A percentile compares a stretch with the other conserved stretches of the same genome.
These are phyloP conservation scores for Trametes maxima DNA, from an alignment of 768 basidiomycete genomes.

Conservation along the genomic window DNA sequence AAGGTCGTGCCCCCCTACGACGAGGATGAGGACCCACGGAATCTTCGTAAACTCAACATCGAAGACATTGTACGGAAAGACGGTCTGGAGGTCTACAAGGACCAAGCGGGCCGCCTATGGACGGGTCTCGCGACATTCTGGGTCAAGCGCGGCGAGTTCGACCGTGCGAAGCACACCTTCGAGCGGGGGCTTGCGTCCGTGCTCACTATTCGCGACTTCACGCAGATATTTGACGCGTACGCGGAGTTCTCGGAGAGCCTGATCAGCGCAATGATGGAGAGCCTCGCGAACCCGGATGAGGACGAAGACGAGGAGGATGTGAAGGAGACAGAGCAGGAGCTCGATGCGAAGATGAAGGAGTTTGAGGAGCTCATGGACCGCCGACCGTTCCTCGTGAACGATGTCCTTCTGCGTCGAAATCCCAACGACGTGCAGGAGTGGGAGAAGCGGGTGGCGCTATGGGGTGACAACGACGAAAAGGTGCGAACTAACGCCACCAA, in stretches of 20 bases:
- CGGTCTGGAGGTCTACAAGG: conserved; percentile 88
- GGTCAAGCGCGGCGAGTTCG: conserved; percentile 97
- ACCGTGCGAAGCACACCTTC: conserved; percentile 84
- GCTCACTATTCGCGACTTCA: conserved; percentile 94
- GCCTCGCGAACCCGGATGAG: conserved; percentile 75
- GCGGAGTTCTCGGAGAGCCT: conserved; percentile 91
- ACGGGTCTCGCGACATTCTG: conserved; percentile 96
- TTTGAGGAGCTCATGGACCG: conserved; percentile 96
- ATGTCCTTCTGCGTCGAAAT: conserved; percentile 90
- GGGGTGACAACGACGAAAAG: conserved; percentile 93
- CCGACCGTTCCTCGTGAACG: conserved; percentile 94
- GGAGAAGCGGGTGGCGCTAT: conserved; percentile 96
- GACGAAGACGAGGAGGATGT: conserved; percentile 77
- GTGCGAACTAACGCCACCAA: conserved; percentile 39
- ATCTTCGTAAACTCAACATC: conserved; percentile 74
- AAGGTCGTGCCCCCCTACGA: conserved; percentile 59
- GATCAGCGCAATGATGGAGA: conserved; percentile 87
- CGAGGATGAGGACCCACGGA: conserved; percentile 83
- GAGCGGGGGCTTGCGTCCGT: conserved; percentile 84
- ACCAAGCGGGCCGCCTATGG: conserved; percentile 96
- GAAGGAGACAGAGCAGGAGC: conserved; percentile 76
- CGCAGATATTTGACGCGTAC: conserved; percentile 96
- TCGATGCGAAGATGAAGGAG: conserved; percentile 87
- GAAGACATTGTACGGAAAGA: conserved; percentile 84
- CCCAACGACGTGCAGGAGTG: conserved; percentile 98